phyloP scores from a whole-genome alignment of 345 rosid genomes.

The Eucalyptus sp. region DNA sequence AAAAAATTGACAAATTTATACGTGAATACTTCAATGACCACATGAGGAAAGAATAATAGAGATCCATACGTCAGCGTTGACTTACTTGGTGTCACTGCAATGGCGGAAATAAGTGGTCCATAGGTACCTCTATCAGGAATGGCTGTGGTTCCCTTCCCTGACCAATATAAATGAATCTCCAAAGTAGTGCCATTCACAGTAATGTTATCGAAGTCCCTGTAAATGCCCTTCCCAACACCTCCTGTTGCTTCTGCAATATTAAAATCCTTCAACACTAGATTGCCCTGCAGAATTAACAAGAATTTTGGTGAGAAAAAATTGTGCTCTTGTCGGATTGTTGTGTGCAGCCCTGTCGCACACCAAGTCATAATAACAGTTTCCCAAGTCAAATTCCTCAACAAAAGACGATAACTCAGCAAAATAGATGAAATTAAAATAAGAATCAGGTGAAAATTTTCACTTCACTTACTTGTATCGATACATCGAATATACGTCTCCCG shows the following conservation, averaged over 20 bases:
- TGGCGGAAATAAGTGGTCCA: slow-evolving; percentile 93
- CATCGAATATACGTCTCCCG: slow-evolving; percentile 66
- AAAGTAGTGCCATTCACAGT: slow-evolving; percentile 48
- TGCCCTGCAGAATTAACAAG: slow-evolving; percentile 32
- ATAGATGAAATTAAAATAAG: background rate
- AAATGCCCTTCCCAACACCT: slow-evolving; percentile 40
- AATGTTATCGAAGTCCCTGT: slow-evolving; percentile 8
- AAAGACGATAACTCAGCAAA: background rate
- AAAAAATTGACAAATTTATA: background rate
- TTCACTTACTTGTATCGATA: slow-evolving; percentile 56
- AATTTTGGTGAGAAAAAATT: background rate
- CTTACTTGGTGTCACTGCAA: slow-evolving; percentile 74
- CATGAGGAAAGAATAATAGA: background rate
- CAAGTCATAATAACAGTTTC: background rate
- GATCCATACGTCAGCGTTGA: background rate
- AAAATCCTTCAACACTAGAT: slow-evolving; percentile 33
- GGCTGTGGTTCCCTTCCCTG: slow-evolving; percentile 72
- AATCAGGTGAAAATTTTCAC: background rate
- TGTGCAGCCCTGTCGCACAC: background rate
- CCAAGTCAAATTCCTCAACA: background rate
- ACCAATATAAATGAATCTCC: slow-evolving; percentile 72
- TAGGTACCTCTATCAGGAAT: slow-evolving; percentile 58
- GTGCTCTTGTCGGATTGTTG: background rate
- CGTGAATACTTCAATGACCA: background rate
- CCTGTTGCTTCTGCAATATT: slow-evolving; percentile 61